Base-by-base conservation (phyloP, 176 grass and related monocot genomes). In the Puya raimondii region DNA sequence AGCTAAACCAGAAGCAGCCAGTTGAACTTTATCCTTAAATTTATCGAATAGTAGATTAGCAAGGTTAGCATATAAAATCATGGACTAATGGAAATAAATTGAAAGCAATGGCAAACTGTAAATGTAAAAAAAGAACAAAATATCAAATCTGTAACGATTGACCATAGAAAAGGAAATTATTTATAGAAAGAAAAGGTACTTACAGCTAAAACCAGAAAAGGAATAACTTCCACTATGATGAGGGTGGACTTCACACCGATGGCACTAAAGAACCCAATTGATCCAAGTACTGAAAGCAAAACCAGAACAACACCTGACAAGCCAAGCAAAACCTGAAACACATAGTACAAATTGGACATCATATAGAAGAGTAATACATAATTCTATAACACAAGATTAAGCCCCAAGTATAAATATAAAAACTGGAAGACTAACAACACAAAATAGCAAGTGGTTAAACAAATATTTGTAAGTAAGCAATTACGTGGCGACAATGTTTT, bases 211-310 rank as follows among this genome's bases (percentile, higher is more conserved):
- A 88, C 94, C 65, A 99, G 86, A 88, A 99, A 99, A 50, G 94
- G 94, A 81, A 99, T 99, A 47, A 99, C 94, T 99, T 99, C 94
- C 89, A 99, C 90, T 67, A 99, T 99, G 56, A 99, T 99, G 59
- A 99, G 84, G 29, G 94, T 99, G 49, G 94, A 92, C 81, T 93
- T 99, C 67, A 99, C 84, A 74, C 87, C 89, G 72, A 92, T 72
- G 69, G 85, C 84, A 80, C 87, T 99, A 76, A 90, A 99, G 80
- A 99, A 88, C 67, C 89, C 94, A 54, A 99, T 70, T 77, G 94
- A 99, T 79, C 86, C 86, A 68, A 99, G 53, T 85, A 99, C 94
- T 76, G 94, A 92, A 51, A 99, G 94, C 81, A 93, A 79, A 69
- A 99, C 94, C 59, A 99, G 79, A 65, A 93, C 63, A 76, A 99